A percentile compares a stretch with the other conserved stretches of the same genome.
Evolutionary conservation across 1,284 basidiomycete species (phyloP).

Genomic region (Tilletia indica): DNA sequence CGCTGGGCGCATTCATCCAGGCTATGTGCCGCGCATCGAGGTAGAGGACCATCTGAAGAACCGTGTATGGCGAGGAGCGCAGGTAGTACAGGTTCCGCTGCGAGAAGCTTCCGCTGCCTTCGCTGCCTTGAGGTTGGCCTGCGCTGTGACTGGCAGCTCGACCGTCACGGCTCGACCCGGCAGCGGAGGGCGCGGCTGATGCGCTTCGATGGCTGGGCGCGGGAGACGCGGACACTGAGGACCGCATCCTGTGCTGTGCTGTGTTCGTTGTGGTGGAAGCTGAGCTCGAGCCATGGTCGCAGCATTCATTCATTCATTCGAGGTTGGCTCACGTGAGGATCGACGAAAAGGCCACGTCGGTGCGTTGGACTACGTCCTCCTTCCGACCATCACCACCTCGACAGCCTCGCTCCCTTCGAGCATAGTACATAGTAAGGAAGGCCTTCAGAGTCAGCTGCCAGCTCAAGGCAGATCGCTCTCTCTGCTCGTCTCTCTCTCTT

Average conservation of each 20-base stretch:
- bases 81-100: slow-evolving; percentile 56
- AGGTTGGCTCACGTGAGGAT: too few species aligned
- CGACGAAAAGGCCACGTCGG: too few species aligned
- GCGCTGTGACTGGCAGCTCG: neutral
- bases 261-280: neutral
- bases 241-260: neutral
- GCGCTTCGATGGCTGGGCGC: neutral
- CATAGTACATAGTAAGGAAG: too few species aligned
- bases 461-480: neutral
- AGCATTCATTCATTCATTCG: too few species aligned
- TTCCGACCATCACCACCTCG: too few species aligned
- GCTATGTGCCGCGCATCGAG: slow-evolving; percentile 56
- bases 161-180: neutral
- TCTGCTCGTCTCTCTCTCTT: neutral
- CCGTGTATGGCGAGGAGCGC: slow-evolving; percentile 53
- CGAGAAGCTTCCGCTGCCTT: slow-evolving; percentile 28
- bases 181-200: neutral
- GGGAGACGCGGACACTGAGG: slow-evolving; percentile 1
- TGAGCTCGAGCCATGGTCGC: neutral
- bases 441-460: neutral
- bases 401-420: too few species aligned
- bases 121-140: neutral
- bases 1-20: slow-evolving; percentile 55
- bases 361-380: too few species aligned
- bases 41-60: slow-evolving; percentile 56